Evolutionary conservation across 2,329 filamentous ascomycete genomes (phyloP).

Genomic region (Beauveria medogensis): DNA sequence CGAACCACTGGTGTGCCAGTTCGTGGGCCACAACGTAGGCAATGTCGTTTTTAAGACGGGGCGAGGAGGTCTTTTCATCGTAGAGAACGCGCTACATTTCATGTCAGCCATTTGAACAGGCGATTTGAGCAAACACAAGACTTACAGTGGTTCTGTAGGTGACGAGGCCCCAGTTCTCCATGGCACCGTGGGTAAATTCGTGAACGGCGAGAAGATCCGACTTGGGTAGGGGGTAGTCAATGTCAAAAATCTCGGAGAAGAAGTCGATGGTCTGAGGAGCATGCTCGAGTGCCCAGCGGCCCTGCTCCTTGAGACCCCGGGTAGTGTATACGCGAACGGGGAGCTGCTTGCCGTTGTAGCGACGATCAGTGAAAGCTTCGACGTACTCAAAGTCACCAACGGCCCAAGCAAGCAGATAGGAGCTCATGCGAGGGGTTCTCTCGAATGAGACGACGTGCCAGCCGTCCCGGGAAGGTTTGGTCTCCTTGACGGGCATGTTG

Average conservation of each 20-base stretch:
- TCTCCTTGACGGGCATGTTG: conserved; percentile 87
- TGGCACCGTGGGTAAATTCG: conserved; percentile 81
- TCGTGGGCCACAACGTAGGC: conserved; percentile 99
- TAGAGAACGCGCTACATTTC: conserved; percentile 67
- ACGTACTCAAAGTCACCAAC: conserved; percentile 96
- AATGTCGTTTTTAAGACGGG: conserved; percentile 84
- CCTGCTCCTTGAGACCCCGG: conserved; percentile 86
- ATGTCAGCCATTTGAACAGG: not conserved
- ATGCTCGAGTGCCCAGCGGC: conserved; percentile 80
- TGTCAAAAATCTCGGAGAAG: conserved; percentile 89
- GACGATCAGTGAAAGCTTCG: conserved; percentile 80
- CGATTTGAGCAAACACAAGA: too few relatives aligned
- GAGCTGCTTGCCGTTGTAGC: conserved; percentile 84
- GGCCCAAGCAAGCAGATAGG: conserved; percentile 85
- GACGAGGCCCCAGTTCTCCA: conserved; percentile 96
- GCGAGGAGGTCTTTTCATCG: conserved; percentile 84
- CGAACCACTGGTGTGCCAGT: conserved; percentile 93
- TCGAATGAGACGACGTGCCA: conserved; percentile 73
- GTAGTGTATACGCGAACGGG: conserved; percentile 96
- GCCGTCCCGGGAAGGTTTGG: conserved; percentile 50
- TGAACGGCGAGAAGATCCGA: conserved; percentile 85
- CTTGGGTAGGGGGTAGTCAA: conserved; percentile 90
- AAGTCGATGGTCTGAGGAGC: conserved; percentile 91
- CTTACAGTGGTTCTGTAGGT: conserved; percentile 76
- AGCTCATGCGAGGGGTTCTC: conserved; percentile 83